These are phyloP conservation scores for Neurospora sp. DNA, from an alignment of 2,329 filamentous ascomycete species.

Conservation along the genomic window DNA sequence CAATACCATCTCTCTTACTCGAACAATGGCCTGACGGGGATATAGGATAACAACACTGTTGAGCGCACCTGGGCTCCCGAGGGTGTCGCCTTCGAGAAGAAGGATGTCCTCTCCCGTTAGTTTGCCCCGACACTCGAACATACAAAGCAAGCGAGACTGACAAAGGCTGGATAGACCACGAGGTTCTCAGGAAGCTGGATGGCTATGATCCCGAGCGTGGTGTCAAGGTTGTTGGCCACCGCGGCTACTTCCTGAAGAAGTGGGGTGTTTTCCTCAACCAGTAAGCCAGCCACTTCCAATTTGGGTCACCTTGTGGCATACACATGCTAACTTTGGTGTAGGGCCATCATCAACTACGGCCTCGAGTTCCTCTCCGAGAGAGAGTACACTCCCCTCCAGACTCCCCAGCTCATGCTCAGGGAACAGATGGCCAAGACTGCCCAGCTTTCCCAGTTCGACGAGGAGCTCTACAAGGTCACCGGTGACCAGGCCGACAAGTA, in stretches of 20 bases:
- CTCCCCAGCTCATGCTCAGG: slow-evolving; percentile 89
- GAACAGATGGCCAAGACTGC: slow-evolving; percentile 98
- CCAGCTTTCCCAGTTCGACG: slow-evolving; percentile 93
- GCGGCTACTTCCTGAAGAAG: slow-evolving; percentile 83
- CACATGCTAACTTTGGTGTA: slow-evolving; percentile 22
- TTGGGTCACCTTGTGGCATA: neutral
- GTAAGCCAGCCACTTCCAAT: slow-evolving; percentile 5
- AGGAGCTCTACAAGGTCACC: slow-evolving; percentile 95
- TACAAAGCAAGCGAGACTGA: neutral
- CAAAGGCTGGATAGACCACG: slow-evolving; percentile 49
- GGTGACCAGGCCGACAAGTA: slow-evolving; percentile 84
- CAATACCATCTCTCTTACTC: slow-evolving; percentile 25
- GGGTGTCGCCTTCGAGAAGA: slow-evolving; percentile 63
- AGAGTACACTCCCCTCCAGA: slow-evolving; percentile 75
- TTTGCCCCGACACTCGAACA: neutral
- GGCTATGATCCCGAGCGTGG: slow-evolving; percentile 90
- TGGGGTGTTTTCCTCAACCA: slow-evolving; percentile 56
- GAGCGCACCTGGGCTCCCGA: slow-evolving; percentile 74
- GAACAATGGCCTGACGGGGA: slow-evolving; percentile 1
- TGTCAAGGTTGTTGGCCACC: slow-evolving; percentile 87
- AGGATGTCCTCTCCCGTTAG: slow-evolving; percentile 60
- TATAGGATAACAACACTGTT: slow-evolving; percentile 67
- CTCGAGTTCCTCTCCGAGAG: slow-evolving; percentile 76
- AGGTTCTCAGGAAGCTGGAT: slow-evolving; percentile 78
- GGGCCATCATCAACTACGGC: slow-evolving; percentile 91